A percentile compares a stretch with the other conserved stretches of the same genome.
phyloP scores from a whole-genome alignment of 2,329 filamentous ascomycete species.

The Drechslerella coelobrocha region DNA sequence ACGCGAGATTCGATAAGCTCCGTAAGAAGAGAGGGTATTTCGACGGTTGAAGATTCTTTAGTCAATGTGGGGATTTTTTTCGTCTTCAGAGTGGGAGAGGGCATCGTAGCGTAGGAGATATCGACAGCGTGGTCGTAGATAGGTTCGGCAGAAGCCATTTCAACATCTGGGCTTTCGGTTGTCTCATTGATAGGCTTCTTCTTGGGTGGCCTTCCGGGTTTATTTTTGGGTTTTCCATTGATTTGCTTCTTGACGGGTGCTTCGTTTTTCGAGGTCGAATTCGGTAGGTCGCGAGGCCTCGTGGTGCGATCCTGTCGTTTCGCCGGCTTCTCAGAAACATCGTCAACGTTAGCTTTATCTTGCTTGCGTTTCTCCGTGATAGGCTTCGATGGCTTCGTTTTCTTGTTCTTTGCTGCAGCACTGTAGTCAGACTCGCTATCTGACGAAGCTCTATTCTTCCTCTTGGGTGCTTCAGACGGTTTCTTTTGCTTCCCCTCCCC shows the following conservation, averaged over 20 bases:
- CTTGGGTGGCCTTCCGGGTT: not conserved
- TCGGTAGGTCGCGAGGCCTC: slow-evolving; percentile 2
- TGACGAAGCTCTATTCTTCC: slow-evolving; percentile 17
- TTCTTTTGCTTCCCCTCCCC: not conserved
- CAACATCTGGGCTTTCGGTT: slow-evolving; percentile 10
- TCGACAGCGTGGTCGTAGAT: slow-evolving; percentile 43
- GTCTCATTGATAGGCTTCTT: not conserved
- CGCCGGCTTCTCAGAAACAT: slow-evolving; percentile 5
- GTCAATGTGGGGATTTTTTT: slow-evolving; percentile 13
- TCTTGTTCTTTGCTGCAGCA: slow-evolving; percentile 5
- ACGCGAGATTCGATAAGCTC: slow-evolving; percentile 44
- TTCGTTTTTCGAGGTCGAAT: slow-evolving; percentile 8
- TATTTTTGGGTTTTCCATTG: not conserved
- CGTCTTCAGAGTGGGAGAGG: slow-evolving; percentile 10
- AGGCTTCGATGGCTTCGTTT: slow-evolving; percentile 24
- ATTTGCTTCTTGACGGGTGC: not conserved
- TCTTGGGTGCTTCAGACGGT: slow-evolving; percentile 6
- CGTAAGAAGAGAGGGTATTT: slow-evolving; percentile 34
- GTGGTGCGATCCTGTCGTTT: slow-evolving; percentile 36
- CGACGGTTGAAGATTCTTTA: slow-evolving; percentile 36
- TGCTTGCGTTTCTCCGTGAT: slow-evolving; percentile 22
- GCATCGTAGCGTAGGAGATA: slow-evolving; percentile 31
- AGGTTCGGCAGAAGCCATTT: slow-evolving; percentile 1
- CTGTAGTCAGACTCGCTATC: slow-evolving; percentile 22
- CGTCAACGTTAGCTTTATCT: slow-evolving; percentile 13